Evolutionary conservation across 2,329 filamentous ascomycete species (phyloP), one percentile per base, ranked within the genome.

Genomic region (Phialophora expanda): DNA sequence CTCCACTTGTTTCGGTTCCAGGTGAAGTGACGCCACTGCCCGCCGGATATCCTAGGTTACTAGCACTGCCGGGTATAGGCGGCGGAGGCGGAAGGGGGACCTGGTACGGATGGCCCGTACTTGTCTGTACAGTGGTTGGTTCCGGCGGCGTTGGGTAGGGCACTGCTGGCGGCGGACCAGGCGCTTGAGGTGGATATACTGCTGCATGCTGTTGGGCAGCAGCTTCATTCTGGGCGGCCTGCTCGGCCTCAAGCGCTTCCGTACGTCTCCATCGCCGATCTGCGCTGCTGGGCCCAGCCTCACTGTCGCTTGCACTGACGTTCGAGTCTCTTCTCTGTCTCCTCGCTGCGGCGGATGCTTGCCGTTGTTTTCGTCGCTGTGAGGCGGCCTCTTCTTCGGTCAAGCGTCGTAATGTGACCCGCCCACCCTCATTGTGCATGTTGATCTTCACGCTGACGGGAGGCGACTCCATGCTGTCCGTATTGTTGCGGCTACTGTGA

Each of bases 391-490:
- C 87, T 76, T 87, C 83, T 71, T 87, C 85, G 11, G 85, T 86
- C 28, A 89, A 77, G 12, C 86, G 80, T 30, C 86, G 81, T 7
- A 89, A 79, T 2, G 87, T 89, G 41, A 89, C 86, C 71, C 87
- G 85, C 7, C 86, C 82, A 26, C 86, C 86, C 69, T 89, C 86
- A 65, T 85, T 83, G 75, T 88, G 86, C 82, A 88, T 86, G 73
- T 87, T 87, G 50, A 89, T 83, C 74, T 88, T 87, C 62, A 89
- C 83, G 32, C 84, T 87, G 55, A 88, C 85, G 2, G 86, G 85
- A n/a, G 85, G 86, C 0, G 85, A 86, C 26, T 80, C 80, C 32
- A 82, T 76, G 66, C 81, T 80, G 54, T 80, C 79, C 53, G 81
- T 79, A 48, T 77, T 74, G 44, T 51, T 61, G 24, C 58, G 38